Evolutionary conservation across 306 rosid genomes (phyloP).

Genomic region (Adenanthera pavonina): DNA sequence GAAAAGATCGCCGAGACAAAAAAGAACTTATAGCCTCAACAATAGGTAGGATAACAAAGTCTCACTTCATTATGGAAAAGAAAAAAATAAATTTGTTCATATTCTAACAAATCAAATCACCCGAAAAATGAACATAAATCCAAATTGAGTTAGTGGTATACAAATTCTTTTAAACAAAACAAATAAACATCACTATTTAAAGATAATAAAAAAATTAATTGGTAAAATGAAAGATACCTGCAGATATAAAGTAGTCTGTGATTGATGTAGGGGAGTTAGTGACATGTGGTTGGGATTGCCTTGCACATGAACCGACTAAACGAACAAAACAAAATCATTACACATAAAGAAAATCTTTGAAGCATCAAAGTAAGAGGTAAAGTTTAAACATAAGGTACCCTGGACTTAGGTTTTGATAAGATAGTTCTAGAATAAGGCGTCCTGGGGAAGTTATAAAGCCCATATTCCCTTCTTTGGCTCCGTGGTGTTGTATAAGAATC

Average conservation of each 20-base stretch:
- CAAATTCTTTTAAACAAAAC: conserved; percentile 3
- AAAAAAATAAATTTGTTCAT: conserved; percentile 7
- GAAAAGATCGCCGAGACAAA: not conserved
- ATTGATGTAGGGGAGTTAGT: conserved; percentile 54
- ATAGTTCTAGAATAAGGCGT: conserved; percentile 92
- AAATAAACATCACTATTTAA: conserved; percentile 14
- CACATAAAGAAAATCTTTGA: conserved; percentile 8
- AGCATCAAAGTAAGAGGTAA: conserved; percentile 31
- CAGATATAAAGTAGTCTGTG: conserved; percentile 51
- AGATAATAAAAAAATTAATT: conserved; percentile 28
- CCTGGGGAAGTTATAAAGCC: conserved; percentile 71
- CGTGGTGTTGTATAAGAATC: conserved; percentile 70
- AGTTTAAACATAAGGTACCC: conserved; percentile 53
- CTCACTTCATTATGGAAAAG: not conserved
- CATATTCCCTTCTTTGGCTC: conserved; percentile 66
- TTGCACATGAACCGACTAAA: conserved; percentile 57
- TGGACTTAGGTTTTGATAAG: conserved; percentile 73
- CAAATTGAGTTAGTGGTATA: conserved; percentile 7
- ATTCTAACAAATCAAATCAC: conserved; percentile 21
- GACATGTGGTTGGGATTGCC: conserved; percentile 48
- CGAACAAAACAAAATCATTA: conserved; percentile 21
- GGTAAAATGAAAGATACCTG: conserved; percentile 54
- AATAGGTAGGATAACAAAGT: not conserved
- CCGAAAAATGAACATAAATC: not conserved
- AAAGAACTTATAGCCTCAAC: not conserved